These are phyloP conservation scores for Clarireedia sp. DNA, from an alignment of 2,329 filamentous ascomycete species.

Conservation along the genomic window DNA sequence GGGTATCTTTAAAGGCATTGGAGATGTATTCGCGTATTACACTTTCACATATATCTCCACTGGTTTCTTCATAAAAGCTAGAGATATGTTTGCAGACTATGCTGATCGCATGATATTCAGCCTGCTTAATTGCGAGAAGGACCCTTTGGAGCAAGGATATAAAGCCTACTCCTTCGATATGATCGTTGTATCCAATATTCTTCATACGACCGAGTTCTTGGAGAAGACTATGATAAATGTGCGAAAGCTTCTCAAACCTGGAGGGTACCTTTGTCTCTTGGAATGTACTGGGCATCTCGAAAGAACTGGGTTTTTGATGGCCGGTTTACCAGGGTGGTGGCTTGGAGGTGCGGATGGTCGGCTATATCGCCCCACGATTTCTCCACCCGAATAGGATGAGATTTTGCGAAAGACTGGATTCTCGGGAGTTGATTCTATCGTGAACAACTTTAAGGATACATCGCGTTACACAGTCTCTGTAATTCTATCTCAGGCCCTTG, in stretches of 20 bases:
- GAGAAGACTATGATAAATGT: constrained; percentile 16
- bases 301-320: neutral
- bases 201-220: constrained; percentile 21
- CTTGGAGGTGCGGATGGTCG: constrained; percentile 22
- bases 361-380: constrained; percentile 13
- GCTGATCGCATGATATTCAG: neutral
- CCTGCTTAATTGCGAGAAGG: neutral
- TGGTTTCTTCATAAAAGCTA: constrained; percentile 32
- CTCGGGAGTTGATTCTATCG: constrained; percentile 5
- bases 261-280: constrained; percentile 14
- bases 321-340: constrained; percentile 5
- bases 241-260: constrained; percentile 16
- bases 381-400: constrained; percentile 8
- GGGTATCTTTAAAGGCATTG: neutral
- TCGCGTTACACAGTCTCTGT: neutral
- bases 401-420: constrained; percentile 9
- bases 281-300: constrained; percentile 1
- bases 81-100: constrained; percentile 3
- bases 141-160: constrained; percentile 2
- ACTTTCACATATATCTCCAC: constrained; percentile 24
- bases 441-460: constrained; percentile 1
- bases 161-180: constrained; percentile 13
- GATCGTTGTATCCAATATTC: constrained; percentile 21
- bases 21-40: constrained; percentile 13
- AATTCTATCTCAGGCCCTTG: constrained; percentile 8